Base-by-base conservation (phyloP, 495 filamentous ascomycete genomes). In the Lasiosphaeria hispida region DNA sequence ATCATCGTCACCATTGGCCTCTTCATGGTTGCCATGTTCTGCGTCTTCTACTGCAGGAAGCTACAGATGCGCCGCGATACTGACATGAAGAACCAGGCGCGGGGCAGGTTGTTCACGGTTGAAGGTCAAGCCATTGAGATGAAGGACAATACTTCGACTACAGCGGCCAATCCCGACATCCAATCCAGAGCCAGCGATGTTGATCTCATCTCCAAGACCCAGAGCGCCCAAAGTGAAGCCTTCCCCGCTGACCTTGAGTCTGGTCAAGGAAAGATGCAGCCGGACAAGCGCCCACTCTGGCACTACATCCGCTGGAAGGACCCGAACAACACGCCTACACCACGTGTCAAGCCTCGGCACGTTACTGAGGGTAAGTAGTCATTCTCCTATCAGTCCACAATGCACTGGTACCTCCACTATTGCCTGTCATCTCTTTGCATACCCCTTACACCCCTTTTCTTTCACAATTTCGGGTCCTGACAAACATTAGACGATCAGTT, bases 291-390 rank as follows among this genome's bases (percentile, higher is more conserved):
- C 10, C 43, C 53, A 33, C 56, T 63, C 15, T 60, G 63, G 57
- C 41, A 56, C 35, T 66, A 61, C 49, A 58, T 66, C 39, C 53
- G 58, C 15, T 66, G 60, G 60, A 63, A 59, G 42, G 58, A 63
- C 35, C 53, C 57, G 30, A 49, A 57, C 19, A 57, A 61, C 15
- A 53, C 33, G 7, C 49, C 49, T 1, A 45, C 47, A 10, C 39
- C 35, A 1, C 14, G 7, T 10, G 14, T 49, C 36, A 14, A 38
- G 41, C 40, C 57, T 14, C 15, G 39, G 41, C 48, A 13, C 53
- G 5, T 15, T 35, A 19, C 37, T 18, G 48, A 51, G 18, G 55
- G 55, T 52, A 43, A 45, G 44, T 49, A 10, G 15, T 43, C 17
- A 10, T 37, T 39, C n/a, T 35, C n/a, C 15, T 55, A 14, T 13